Evolutionary conservation across 257 asterid genomes (phyloP), one percentile per base, ranked within the genome.

Genomic region (Echites panduratus): DNA sequence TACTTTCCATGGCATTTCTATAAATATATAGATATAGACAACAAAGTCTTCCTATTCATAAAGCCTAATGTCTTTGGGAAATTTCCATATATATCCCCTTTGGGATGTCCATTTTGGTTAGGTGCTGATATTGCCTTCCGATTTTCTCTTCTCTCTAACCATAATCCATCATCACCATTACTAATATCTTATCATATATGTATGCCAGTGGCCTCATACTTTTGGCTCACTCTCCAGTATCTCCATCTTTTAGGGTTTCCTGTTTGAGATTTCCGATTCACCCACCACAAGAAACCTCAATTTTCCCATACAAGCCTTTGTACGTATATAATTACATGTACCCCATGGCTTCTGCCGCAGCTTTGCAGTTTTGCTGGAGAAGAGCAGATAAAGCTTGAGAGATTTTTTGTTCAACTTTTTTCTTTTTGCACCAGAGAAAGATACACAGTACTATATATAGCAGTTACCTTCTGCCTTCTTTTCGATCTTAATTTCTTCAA

Each of bases 161-260:
- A n/a, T 73, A 75, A 20, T 64, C 35, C 73, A 76, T 74, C 70
- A 66, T 66, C 38, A 32, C 73, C 62, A 22, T 10, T 26, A 68
- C n/a, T n/a, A n/a, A n/a, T n/a, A n/a, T n/a, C n/a, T 32, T 45
- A 68, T 68, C 62, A 50, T 50, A 29, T 50, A 17, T 49, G n/a
- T n/a, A n/a, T n/a, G n/a, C n/a, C n/a, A n/a, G n/a, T n/a, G n/a
- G n/a, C 17, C 11, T 24, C 27, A 40, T 77, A 32, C 54, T 59
- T 47, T 64, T 29, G 19, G 59, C 50, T 76, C 69, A 50, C 41
- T 74, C 57, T 66, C 38, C 38, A n/a, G 19, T 61, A 10, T 61
- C 77, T 73, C 80, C 53, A 73, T 68, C 73, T 76, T 80, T 77
- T 85, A 82, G 87, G 92, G 89, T 80, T 87, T 84, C 74, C 73